Evolutionary conservation across 2,329 filamentous ascomycete species (phyloP), one percentile per base, ranked within the genome.

Genomic region (Fusarium siculi): DNA sequence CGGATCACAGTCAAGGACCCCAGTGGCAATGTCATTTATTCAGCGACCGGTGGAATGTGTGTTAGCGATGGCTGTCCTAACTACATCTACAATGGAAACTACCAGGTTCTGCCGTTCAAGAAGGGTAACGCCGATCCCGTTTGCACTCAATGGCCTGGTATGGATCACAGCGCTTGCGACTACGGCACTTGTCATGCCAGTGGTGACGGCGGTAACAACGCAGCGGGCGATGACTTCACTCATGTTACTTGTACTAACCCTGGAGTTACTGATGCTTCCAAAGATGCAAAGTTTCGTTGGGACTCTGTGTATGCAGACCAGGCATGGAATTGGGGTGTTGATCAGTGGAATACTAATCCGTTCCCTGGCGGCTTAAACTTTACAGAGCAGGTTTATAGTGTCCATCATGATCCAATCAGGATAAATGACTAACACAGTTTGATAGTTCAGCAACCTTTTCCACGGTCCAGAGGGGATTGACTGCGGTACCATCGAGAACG

Each of bases 341-440:
- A 37, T 25, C 49, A 53, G 23, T 53, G 49, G 49, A 37, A 53
- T 21, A 12, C 32, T 6, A 28, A 37, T 28, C 49, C 32, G 14
- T 53, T 53, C 32, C 49, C 32, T 25, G 49, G 49, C 6, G 18
- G 34, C 7, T 37, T 53, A 23, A 53, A 53, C 32, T 53, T 53
- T 37, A 53, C 49, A 21, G 32, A 53, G 14, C 49, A 53, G 49
- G 49, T 37, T 28, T 1, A 12, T 21, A 6, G 23, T 36, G 10
- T 14, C 11, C 47, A 19, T 28, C 14, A 7, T 2, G 23, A 28
- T 2, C 18, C 0, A 6, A 7, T 2, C 0, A 5, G 6, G 0
- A 21, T 15, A 53, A 0, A 16, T 11, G 1, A 25, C 49, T 28
- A 12, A 53, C 23, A 2, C 9, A 16, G 1, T 1, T 21, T 4